Evolutionary conservation across 345 rosid genomes (phyloP), one percentile per base, ranked within the genome.

Genomic region (Luvunga scandens): DNA sequence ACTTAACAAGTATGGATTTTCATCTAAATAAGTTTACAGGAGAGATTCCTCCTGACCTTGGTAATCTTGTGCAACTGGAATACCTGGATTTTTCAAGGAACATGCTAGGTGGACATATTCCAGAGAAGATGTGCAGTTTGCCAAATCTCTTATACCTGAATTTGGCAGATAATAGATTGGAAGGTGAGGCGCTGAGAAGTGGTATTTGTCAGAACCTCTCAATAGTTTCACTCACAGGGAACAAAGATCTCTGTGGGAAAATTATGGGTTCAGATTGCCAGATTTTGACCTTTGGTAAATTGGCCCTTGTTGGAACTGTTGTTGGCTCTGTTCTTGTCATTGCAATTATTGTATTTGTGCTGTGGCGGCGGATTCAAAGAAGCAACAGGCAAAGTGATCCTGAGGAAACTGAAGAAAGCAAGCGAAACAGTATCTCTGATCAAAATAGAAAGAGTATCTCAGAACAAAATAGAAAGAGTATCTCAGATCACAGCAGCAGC

Each of bases 181-280:
- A 34, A 34, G 38, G 38, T 68, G 87, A 85, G 38, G 38, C 92
- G 0, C 97, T 93, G 0, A 72, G 76, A 22, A 80, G 34, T 2
- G 97, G 98, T 65, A 66, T 90, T 59, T 96, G 98, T 79, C 82
- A 66, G n/a, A 90, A 89, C 83, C 81, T 78, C 66, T 86, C 93
- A 8, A 86, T 63, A 82, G 45, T 57, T 34, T 81, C 85, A 13
- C 76, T 92, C 70, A 75, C 85, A 19, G 96, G 93, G 71, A 95
- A 93, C 88, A 87, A 73, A 78, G 87, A 75, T 33, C 90, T 92
- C 5, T 95, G 97, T 9, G 93, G 94, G 60, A 83, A 83, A 56
- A 64, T 75, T 60, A 19, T 75, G 57, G 93, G 89, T 25, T 76
- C 74, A n/a, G 85, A 83, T 62, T 96, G 97, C 83, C 84, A 60